A percentile compares a stretch with the other conserved stretches of the same genome.
phyloP scores from a whole-genome alignment of 2,329 filamentous ascomycete genomes.

The Xylaria arbuscula region DNA sequence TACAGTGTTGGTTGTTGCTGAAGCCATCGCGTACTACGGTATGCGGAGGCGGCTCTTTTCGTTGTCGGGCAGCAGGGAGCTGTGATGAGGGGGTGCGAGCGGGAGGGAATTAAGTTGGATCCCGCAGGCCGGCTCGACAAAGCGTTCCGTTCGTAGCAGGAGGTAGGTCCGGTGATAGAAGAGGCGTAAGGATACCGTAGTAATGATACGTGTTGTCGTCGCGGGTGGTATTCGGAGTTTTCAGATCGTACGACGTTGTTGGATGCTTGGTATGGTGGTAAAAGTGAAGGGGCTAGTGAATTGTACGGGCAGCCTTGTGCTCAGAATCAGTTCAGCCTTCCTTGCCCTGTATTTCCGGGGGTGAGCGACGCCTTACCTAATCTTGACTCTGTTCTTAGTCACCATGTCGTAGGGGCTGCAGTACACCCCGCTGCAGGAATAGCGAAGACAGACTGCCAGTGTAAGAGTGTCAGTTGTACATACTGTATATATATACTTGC shows the following conservation, averaged over 20 bases:
- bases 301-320: slow-evolving; percentile 29
- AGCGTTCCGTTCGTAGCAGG: neutral
- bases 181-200: neutral
- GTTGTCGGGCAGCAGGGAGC: neutral
- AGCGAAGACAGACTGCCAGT: neutral
- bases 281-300: slow-evolving; percentile 6
- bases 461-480: neutral
- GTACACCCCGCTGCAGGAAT: neutral
- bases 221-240: slow-evolving; percentile 1
- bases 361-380: neutral
- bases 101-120: slow-evolving; percentile 1
- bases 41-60: slow-evolving; percentile 14
- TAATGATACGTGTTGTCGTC: neutral
- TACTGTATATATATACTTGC: neutral
- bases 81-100: slow-evolving; percentile 17
- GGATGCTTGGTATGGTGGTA: slow-evolving; percentile 8
- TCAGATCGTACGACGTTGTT: neutral
- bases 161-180: neutral
- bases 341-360: slow-evolving; percentile 13
- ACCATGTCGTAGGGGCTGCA: slow-evolving; percentile 9
- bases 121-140: neutral
- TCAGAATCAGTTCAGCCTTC: slow-evolving; percentile 33
- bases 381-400: slow-evolving; percentile 17
- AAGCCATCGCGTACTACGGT: slow-evolving; percentile 42
- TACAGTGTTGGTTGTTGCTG: slow-evolving; percentile 46